phyloP scores from a whole-genome alignment of 1,284 basidiomycete genomes.

The Cerioporus squamosus region DNA sequence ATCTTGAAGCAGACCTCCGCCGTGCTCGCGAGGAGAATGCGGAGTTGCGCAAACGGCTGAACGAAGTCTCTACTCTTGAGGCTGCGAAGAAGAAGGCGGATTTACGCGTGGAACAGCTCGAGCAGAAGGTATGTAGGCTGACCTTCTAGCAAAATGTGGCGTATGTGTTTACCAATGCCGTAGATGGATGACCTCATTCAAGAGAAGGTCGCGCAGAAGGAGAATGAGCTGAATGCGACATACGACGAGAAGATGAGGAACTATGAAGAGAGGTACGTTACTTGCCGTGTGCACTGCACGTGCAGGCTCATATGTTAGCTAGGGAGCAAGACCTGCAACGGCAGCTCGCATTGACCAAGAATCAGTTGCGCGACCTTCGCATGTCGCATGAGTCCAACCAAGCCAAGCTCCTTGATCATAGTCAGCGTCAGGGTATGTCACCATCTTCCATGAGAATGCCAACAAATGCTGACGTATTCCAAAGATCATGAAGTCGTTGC shows the following conservation, averaged over 20 bases:
- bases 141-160: not conserved
- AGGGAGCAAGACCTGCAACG: constrained; percentile 92
- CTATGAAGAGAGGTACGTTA: constrained; percentile 85
- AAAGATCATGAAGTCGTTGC: constrained; percentile 89
- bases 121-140: constrained; percentile 70
- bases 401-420: constrained; percentile 88
- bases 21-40: constrained; percentile 80
- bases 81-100: constrained; percentile 80
- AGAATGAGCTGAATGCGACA: constrained; percentile 94
- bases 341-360: constrained; percentile 83
- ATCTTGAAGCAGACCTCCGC: constrained; percentile 75
- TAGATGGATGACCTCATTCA: constrained; percentile 91
- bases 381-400: constrained; percentile 91
- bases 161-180: not conserved
- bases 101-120: constrained; percentile 74
- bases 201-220: constrained; percentile 87
- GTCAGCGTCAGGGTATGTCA: constrained; percentile 78
- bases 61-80: constrained; percentile 69
- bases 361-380: constrained; percentile 89
- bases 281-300: not conserved
- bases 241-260: constrained; percentile 96
- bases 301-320: constrained; percentile 41
- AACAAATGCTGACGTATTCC: not conserved
- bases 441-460: not conserved
- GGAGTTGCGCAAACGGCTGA: constrained; percentile 73